Base-by-base conservation (phyloP, 106 monocot species). In the Phalaenopsis aphrodite region DNA sequence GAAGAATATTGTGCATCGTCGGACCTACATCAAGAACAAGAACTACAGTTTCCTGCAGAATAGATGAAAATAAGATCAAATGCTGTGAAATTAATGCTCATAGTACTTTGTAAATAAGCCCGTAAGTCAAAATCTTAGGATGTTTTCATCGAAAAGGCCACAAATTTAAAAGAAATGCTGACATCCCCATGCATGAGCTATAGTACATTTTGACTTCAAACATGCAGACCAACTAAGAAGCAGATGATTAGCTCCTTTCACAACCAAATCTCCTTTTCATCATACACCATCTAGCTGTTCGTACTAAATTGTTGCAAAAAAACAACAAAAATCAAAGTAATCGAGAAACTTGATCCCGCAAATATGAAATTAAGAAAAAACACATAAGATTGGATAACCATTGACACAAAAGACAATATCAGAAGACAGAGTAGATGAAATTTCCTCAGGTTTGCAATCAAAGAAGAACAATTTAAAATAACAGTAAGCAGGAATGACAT, bases 1-100 rank as follows among this genome's bases (percentile, higher is more conserved):
- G 85, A 75, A 99, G 93, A 49, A 90, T 66, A 17, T 81, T 55
- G 76, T 95, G 94, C 95, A 95, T 99, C 41, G 93, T 93, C 1
- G 91, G 95, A 38, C 99, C 88, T 38, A 99, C 95, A 85, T 99
- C 99, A 57, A 99, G 56, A 41, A 99, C 83, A 75, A 99, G 77
- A 24, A 95, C 89, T 80, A 99, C 41, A 17, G 83, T 80, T 86
- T 99, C 99, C 99, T 99, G 75, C 5, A 72, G 3, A 74, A 3
- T 38, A 43, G 19, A 75, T 81, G 12, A 72, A 14, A 77, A 72
- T 21, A 52, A 52, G 52, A 52, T 52, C 12, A 52, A 52, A 52
- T 52, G 12, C 11, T 52, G 14, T 52, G 12, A 52, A 52, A 52
- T 52, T 52, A 52, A n/a, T 21, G 61, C 61, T n/a, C 8, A 61